phyloP scores from a whole-genome alignment of 2,329 filamentous ascomycete species.

The Ascochyta clinopodiicola region DNA sequence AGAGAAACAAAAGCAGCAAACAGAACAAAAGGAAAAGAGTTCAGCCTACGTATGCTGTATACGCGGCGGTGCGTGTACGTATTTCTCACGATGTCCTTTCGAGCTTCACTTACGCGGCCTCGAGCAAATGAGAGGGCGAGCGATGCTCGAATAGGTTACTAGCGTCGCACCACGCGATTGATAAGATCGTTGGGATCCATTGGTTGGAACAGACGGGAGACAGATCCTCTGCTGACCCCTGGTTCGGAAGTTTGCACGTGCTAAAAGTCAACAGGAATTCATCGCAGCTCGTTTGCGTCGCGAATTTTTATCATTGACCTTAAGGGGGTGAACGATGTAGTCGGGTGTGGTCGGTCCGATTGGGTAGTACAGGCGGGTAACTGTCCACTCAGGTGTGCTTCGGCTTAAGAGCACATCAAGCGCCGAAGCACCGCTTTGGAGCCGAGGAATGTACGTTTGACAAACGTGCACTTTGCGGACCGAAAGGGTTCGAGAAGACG shows the following conservation, averaged over 20 bases:
- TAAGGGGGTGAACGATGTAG: neutral
- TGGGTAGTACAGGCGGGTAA: constrained; percentile 4
- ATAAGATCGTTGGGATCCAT: constrained; percentile 13
- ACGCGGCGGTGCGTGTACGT: constrained; percentile 17
- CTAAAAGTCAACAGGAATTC: neutral
- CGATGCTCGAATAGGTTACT: constrained; percentile 13
- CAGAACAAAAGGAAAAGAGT: neutral
- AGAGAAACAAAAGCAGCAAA: neutral
- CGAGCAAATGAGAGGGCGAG: neutral
- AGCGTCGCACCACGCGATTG: constrained; percentile 8
- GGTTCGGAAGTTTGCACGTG: neutral
- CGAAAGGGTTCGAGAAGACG: neutral
- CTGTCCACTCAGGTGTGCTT: neutral
- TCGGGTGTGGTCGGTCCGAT: constrained; percentile 6
- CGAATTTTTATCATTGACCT: neutral
- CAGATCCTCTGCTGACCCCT: neutral
- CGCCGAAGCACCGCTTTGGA: constrained; percentile 1
- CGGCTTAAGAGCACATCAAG: constrained; percentile 11
- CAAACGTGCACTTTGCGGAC: constrained; percentile 9
- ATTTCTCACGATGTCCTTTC: constrained; percentile 13
- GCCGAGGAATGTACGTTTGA: constrained; percentile 1
- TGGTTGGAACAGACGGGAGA: neutral
- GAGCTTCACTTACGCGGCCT: constrained; percentile 17
- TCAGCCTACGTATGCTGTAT: constrained; percentile 15
- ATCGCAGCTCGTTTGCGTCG: neutral